These are phyloP conservation scores for Acorus calamus DNA, from an alignment of 106 monocot genomes.

Conservation along the genomic window DNA sequence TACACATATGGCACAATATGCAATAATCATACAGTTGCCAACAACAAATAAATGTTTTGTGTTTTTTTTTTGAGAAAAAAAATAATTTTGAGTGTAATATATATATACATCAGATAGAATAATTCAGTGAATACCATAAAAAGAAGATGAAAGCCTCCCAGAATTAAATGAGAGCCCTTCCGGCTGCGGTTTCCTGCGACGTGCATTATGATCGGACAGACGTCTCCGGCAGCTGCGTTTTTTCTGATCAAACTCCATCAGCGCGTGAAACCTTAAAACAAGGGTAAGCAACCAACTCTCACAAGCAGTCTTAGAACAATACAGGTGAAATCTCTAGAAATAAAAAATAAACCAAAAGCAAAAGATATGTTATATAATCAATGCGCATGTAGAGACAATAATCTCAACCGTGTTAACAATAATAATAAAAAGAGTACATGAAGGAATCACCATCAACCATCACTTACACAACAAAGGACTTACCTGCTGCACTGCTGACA, in stretches of 20 bases:
- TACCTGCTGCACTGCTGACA: conserved; percentile 83
- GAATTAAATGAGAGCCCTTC: conserved; percentile 42
- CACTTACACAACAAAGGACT: not conserved
- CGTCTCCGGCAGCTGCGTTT: conserved; percentile 75
- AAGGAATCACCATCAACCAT: not conserved
- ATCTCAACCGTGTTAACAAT: no score
- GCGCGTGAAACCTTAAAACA: conserved; percentile 49
- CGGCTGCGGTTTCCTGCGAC: conserved; percentile 56
- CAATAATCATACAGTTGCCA: no score
- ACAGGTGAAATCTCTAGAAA: no score
- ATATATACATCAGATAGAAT: not conserved
- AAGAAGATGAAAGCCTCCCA: conserved; percentile 30
- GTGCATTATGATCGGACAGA: conserved; percentile 74
- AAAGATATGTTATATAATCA: no score
- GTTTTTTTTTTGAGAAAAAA: not conserved
- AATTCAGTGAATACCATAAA: conserved; percentile 38
- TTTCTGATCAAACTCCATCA: conserved; percentile 73
- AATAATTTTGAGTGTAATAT: not conserved
- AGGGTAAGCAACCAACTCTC: not conserved
- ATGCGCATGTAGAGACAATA: no score
- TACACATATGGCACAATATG: no score
- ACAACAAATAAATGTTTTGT: no score
- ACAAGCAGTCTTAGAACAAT: no score
- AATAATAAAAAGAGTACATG: no score
- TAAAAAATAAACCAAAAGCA: no score